phyloP scores from a whole-genome alignment of 805 yeast genomes.

The Kluyveromyces starmeri region DNA sequence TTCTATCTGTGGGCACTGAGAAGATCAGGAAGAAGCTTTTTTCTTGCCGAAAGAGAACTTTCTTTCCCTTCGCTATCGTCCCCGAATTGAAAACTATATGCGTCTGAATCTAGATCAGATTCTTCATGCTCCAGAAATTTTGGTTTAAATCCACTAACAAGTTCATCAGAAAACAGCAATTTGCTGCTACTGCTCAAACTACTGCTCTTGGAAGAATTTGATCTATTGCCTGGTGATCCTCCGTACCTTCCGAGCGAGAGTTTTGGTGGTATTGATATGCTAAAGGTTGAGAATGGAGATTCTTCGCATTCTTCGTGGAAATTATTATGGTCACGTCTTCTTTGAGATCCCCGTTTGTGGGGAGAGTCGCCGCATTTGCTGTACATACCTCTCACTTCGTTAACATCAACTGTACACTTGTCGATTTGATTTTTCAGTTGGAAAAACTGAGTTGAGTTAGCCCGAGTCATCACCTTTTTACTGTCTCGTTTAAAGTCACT shows the following conservation, averaged over 20 bases:
- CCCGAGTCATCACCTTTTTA: constrained; percentile 28
- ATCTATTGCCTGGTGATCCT: constrained; percentile 1
- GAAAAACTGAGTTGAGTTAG: constrained; percentile 28
- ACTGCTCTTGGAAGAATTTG: constrained; percentile 11
- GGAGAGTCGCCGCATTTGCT: constrained; percentile 2
- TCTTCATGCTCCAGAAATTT: constrained; percentile 1
- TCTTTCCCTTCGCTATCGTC: not conserved
- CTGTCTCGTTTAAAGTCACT: constrained; percentile 41
- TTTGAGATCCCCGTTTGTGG: not conserved
- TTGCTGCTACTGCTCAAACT: constrained; percentile 14
- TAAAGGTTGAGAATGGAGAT: constrained; percentile 9
- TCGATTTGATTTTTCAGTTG: constrained; percentile 2
- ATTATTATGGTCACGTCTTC: constrained; percentile 2
- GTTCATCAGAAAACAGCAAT: constrained; percentile 14
- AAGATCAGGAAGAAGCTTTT: constrained; percentile 2
- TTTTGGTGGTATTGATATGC: constrained; percentile 23
- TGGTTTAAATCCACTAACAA: constrained; percentile 6
- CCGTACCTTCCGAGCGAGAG: constrained; percentile 14
- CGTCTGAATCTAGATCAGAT: constrained; percentile 2
- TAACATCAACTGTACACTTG: constrained; percentile 3
- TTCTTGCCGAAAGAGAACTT: not conserved
- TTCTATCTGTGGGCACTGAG: too few species aligned
- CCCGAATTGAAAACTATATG: constrained; percentile 2
- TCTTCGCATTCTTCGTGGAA: not conserved
- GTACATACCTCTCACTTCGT: not conserved